Percentiles rank a stretch among this genome's conserved stretches.
These are phyloP conservation scores for Colletotrichum eleusines DNA, from an alignment of 2,329 filamentous ascomycete species.

Conservation along the genomic window DNA sequence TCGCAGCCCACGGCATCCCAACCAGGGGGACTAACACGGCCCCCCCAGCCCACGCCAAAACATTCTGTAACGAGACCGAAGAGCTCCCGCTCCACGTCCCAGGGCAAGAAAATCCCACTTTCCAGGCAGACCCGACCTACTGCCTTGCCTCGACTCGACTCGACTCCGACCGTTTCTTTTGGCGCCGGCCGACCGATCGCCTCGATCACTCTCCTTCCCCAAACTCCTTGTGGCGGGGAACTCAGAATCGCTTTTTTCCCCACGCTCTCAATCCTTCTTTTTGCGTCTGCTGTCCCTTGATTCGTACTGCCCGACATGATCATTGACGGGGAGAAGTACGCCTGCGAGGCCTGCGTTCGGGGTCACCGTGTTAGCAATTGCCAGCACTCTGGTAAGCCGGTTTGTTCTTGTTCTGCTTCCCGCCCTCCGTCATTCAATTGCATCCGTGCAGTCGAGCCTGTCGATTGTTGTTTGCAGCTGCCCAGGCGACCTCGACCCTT, in stretches of 20 bases:
- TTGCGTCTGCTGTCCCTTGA: conserved; percentile 17
- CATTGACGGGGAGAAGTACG: conserved; percentile 96
- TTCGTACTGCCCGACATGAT: conserved; percentile 67
- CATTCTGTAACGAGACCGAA: conserved; percentile 41
- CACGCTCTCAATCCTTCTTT: conserved; percentile 28
- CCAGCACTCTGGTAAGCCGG: conserved; percentile 88
- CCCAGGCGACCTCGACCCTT: not conserved
- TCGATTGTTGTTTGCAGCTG: not conserved
- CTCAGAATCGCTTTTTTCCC: conserved; percentile 25
- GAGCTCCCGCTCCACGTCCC: conserved; percentile 40
- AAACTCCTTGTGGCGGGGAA: conserved; percentile 38
- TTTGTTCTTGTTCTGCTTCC: not conserved
- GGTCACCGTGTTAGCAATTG: conserved; percentile 99
- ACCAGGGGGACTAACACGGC: conserved; percentile 38
- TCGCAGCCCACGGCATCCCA: conserved; percentile 26
- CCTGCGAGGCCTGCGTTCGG: conserved; percentile 97
- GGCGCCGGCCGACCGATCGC: conserved; percentile 31
- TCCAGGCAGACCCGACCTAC: conserved; percentile 30
- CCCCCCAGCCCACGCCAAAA: conserved; percentile 40
- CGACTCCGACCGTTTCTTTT: conserved; percentile 32
- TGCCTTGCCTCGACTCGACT: conserved; percentile 11
- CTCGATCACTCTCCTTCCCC: conserved; percentile 35
- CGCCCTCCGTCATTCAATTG: conserved; percentile 1
- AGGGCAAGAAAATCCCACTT: conserved; percentile 40
- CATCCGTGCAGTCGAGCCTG: not conserved